Percentiles rank a stretch among this genome's conserved stretches.
Evolutionary conservation across 108 stramenopile species (phyloP).

Genomic region (Hondaea fermentalgiana): DNA sequence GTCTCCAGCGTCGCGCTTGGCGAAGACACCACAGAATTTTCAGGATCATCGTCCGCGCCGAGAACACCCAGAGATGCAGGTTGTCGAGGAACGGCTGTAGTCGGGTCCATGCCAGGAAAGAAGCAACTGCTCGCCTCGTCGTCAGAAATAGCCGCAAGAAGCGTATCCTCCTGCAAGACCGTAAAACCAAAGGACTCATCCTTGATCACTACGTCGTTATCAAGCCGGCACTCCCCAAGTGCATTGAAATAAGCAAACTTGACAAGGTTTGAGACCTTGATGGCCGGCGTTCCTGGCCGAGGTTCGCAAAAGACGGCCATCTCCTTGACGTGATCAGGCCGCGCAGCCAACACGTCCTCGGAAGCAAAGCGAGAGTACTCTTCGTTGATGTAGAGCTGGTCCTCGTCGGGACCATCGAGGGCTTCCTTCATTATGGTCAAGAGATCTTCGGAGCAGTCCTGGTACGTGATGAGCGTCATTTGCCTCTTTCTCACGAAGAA

Average conservation of each 20-base stretch:
- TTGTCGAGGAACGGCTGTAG: not conserved
- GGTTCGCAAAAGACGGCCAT: constrained; percentile 63
- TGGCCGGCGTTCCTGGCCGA: not conserved
- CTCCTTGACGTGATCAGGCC: constrained; percentile 72
- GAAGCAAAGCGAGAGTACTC: constrained; percentile 71
- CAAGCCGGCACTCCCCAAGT: not conserved
- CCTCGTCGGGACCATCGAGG: constrained; percentile 23
- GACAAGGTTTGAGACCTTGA: not conserved
- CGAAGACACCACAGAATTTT: too few species aligned
- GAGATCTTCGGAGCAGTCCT: constrained; percentile 19
- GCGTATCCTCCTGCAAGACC: constrained; percentile 59
- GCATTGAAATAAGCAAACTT: constrained; percentile 7
- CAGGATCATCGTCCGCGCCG: not conserved
- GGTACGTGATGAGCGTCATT: constrained; percentile 30
- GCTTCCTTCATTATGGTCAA: constrained; percentile 34
- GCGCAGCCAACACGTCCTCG: constrained; percentile 48
- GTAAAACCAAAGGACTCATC: not conserved
- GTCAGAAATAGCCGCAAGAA: constrained; percentile 36
- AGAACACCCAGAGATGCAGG: not conserved
- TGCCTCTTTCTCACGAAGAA: constrained; percentile 12
- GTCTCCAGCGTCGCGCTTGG: not conserved
- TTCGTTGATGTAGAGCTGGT: constrained; percentile 21
- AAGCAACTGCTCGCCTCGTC: constrained; percentile 54
- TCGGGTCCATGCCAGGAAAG: constrained; percentile 34
- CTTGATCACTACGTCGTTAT: constrained; percentile 1